Evolutionary conservation across 192 early-diverging fungal species (phyloP), one percentile per base, ranked within the genome.

Genomic region (Podila clonocystis): DNA sequence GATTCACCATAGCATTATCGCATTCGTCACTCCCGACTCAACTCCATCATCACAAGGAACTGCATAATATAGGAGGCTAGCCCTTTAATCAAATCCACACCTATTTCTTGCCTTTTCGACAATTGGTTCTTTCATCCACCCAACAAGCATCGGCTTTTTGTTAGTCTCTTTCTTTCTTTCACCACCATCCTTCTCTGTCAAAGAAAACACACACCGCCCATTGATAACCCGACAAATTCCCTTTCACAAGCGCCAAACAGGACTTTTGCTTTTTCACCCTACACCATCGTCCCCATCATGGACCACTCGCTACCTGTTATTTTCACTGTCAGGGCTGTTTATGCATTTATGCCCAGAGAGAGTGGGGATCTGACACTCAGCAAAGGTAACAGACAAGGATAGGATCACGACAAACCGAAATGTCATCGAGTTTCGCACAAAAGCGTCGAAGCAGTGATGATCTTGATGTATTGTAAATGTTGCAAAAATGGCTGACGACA

Each of bases 271-370:
- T 26, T n/a, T 24, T 24, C 52, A 3, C n/a, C 52, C 52, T 55
- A 55, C 24, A 8, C 19, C 50, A 61, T 19, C 34, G 34, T 36
- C 60, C 38, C 22, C 22, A 67, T 60, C 22, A 45, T 64, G 59
- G 48, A 72, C 12, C 49, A 61, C 22, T 24, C n/a, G 33, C 55
- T 80, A 3, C 77, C 77, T 1, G 62, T 73, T 24, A 28, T 80
- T 28, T 72, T 70, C 62, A 80, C 77, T 6, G 77, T 80, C 52
- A 67, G 28, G 33, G 77, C 58, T 29, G 49, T 80, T 20, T 73
- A 80, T 48, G 61, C 77, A n/a, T 80, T 30, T 65, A 68, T 69
- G 55, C 70, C 77, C 1, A 68, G 31, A 55, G 77, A 80, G 45
- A 70, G 68, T 19, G 77, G 70, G 13, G 77, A 80, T 50, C 58